A percentile compares a stretch with the other conserved stretches of the same genome.
Conservation (phyloP, 2,329 filamentous ascomycete species). For the Paraconiothyrium brasiliense region DNA sequence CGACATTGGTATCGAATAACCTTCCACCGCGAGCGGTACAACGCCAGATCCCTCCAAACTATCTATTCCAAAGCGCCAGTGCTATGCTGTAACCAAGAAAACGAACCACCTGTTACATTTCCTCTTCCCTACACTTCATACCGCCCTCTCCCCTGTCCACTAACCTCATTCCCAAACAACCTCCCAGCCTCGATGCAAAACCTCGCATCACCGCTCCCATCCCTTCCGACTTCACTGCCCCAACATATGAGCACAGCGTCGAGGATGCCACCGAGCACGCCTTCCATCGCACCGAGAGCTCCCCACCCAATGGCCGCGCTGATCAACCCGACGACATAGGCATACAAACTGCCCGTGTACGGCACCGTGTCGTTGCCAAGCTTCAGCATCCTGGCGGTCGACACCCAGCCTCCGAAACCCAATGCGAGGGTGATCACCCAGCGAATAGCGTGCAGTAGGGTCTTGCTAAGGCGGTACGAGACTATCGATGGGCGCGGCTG, state of each 20-base stretch:
- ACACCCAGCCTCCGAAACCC: constrained; percentile 96
- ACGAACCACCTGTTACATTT: neutral
- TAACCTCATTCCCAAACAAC: constrained; percentile 73
- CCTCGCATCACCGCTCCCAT: constrained; percentile 71
- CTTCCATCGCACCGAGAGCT: constrained; percentile 88
- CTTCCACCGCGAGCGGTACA: neutral
- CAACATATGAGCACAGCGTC: constrained; percentile 93
- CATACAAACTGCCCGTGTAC: constrained; percentile 83
- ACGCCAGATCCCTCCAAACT: neutral
- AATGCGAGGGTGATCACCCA: constrained; percentile 90
- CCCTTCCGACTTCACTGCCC: constrained; percentile 74
- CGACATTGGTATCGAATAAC: neutral
- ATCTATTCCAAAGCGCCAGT: constrained; percentile 8
- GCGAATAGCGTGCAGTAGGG: constrained; percentile 88
- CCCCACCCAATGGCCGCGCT: constrained; percentile 96
- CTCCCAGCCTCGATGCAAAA: constrained; percentile 94
- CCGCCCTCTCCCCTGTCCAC: constrained; percentile 31
- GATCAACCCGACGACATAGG: constrained; percentile 91
- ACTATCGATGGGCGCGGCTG: constrained; percentile 66
- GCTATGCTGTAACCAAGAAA: constrained; percentile 4
- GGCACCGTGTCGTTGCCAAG: constrained; percentile 61
- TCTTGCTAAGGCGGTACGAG: constrained; percentile 88
- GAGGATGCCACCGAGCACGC: constrained; percentile 84
- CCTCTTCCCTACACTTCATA: constrained; percentile 34
- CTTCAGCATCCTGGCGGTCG: constrained; percentile 81